Evolutionary conservation across 164 flowering plant genomes (phyloP).

Genomic region (Chimonanthus salicifolius): DNA sequence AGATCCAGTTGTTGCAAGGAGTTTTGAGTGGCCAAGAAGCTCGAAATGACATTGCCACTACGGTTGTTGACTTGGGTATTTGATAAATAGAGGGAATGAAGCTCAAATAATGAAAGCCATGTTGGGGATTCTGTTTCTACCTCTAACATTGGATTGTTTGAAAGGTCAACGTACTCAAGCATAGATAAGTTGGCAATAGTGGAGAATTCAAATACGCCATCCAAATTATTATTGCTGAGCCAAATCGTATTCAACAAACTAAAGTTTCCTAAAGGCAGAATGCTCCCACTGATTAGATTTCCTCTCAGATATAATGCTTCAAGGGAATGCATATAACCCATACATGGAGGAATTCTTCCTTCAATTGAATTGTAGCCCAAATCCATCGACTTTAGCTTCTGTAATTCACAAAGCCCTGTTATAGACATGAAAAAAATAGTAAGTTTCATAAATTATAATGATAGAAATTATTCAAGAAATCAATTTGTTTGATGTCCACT

Average conservation of each 20-base stretch:
- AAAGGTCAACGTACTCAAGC: neutral
- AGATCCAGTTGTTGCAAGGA: neutral
- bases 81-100: neutral
- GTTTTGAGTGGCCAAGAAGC: neutral
- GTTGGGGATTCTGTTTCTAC: neutral
- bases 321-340: conserved; percentile 1
- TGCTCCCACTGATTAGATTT: neutral
- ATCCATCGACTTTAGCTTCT: neutral
- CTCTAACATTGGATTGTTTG: neutral
- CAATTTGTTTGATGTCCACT: too few relatives aligned
- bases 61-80: neutral
- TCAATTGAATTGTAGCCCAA: neutral
- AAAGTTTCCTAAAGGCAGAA: neutral
- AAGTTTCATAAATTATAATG: too few relatives aligned
- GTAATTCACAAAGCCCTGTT: neutral
- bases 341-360: neutral
- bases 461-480: too few relatives aligned
- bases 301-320: neutral
- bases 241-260: neutral
- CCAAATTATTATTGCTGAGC: neutral
- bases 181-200: conserved; percentile 4
- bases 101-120: conserved; percentile 1
- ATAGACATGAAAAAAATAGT: neutral
- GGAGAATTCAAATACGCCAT: neutral
- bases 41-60: neutral